These are phyloP conservation scores for Paraphaeosphaeria minitans DNA, from an alignment of 2,329 filamentous ascomycete genomes.

Conservation along the genomic window DNA sequence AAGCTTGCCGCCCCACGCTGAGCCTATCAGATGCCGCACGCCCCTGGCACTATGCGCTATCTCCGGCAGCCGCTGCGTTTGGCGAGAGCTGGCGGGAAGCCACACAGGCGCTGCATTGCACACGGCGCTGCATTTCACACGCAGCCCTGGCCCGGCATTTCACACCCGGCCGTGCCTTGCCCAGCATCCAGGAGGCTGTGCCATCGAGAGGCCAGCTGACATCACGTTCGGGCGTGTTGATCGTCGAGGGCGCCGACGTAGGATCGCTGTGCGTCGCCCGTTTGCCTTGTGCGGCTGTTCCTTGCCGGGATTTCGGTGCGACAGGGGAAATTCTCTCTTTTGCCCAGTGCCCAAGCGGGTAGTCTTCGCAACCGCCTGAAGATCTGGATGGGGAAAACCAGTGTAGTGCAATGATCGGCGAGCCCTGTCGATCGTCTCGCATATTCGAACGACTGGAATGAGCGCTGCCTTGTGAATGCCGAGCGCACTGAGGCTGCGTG, in stretches of 20 bases:
- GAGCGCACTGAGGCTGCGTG: conserved; percentile 1
- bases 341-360: background rate
- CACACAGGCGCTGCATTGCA: conserved; percentile 29
- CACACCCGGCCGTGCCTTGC: background rate
- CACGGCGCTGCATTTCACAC: background rate
- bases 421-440: conserved; percentile 30
- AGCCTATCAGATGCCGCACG: conserved; percentile 29
- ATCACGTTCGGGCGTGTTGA: background rate
- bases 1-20: conserved; percentile 18
- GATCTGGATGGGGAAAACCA: conserved; percentile 9
- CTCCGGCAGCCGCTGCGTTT: conserved; percentile 25
- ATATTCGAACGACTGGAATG: conserved; percentile 18
- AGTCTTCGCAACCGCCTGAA: background rate
- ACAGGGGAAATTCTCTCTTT: conserved; percentile 17
- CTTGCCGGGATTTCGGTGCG: conserved; percentile 26
- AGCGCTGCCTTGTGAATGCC: conserved; percentile 4
- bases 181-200: conserved; percentile 8
- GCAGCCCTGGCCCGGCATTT: background rate
- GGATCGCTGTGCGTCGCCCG: no score
- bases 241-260: background rate
- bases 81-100: conserved; percentile 24
- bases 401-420: conserved; percentile 33
- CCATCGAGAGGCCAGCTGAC: conserved; percentile 1
- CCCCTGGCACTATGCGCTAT: conserved; percentile 28
- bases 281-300: conserved; percentile 11